Evolutionary conservation across 2,329 filamentous ascomycete genomes (phyloP).

Genomic region (Colletotrichum tofieldiae): DNA sequence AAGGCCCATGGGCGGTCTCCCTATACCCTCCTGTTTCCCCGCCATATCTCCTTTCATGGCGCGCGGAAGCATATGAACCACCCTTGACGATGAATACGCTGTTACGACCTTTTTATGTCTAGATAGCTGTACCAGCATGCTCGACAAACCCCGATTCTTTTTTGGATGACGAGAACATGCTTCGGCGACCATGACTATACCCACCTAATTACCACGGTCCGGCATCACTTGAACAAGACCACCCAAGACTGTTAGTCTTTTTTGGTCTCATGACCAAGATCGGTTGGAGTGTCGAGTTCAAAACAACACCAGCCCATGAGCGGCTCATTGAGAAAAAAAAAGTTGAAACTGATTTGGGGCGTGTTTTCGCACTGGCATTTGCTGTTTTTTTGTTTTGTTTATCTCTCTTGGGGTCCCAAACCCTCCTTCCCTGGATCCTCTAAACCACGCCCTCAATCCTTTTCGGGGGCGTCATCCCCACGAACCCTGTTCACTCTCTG

Average conservation of each 20-base stretch:
- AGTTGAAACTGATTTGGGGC: conserved; percentile 38
- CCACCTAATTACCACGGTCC: conserved; percentile 53
- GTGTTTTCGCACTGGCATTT: conserved; percentile 30
- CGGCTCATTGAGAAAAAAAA: conserved; percentile 38
- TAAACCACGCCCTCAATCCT: conserved; percentile 2
- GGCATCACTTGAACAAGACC: conserved; percentile 28
- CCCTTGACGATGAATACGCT: conserved; percentile 62
- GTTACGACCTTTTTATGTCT: conserved; percentile 63
- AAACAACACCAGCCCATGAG: conserved; percentile 26
- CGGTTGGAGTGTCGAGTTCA: conserved; percentile 26
- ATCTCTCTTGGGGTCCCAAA: background rate
- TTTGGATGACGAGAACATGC: conserved; percentile 46
- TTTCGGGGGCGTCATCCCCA: background rate
- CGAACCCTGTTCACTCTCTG: background rate
- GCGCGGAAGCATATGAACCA: conserved; percentile 43
- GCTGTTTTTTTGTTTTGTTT: conserved; percentile 14
- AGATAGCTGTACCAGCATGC: conserved; percentile 59
- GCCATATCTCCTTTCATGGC: conserved; percentile 41
- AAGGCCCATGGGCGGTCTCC: conserved; percentile 50
- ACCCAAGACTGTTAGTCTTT: conserved; percentile 17
- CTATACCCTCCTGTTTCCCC: conserved; percentile 46
- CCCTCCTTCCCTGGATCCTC: background rate
- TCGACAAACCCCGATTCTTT: conserved; percentile 42
- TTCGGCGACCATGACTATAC: conserved; percentile 58
- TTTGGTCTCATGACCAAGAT: conserved; percentile 17